Conservation (phyloP, 768 basidiomycete species). For the Rhizopogon vinicolor region DNA sequence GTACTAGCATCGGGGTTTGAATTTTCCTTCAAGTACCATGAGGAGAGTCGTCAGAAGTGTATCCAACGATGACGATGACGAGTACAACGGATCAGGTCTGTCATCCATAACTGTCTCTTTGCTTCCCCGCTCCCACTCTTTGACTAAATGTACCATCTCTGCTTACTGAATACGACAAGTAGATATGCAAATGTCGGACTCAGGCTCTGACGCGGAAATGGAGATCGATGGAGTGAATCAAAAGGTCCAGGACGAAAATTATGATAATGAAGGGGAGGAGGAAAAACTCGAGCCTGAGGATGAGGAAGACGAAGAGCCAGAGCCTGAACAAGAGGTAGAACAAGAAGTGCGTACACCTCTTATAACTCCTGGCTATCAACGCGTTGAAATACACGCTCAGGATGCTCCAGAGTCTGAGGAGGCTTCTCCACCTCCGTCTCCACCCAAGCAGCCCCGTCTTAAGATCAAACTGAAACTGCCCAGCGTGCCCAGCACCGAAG, state of each 20-base stretch:
- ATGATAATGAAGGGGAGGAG: constrained; percentile 16
- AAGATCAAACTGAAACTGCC: constrained; percentile 63
- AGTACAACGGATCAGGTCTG: neutral
- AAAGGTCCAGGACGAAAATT: constrained; percentile 10
- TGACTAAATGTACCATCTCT: neutral
- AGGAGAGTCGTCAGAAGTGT: constrained; percentile 3
- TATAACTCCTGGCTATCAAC: constrained; percentile 11
- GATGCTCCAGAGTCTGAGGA: constrained; percentile 31
- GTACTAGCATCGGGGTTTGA: constrained; percentile 17
- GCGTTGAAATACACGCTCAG: constrained; percentile 16
- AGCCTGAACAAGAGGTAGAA: constrained; percentile 28
- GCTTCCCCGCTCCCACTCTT: constrained; percentile 4
- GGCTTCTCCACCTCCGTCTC: constrained; percentile 26
- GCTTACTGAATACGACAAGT: neutral
- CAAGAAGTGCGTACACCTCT: constrained; percentile 6
- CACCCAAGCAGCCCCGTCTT: constrained; percentile 37
- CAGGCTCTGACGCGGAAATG: constrained; percentile 32
- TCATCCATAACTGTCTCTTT: neutral
- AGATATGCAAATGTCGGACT: constrained; percentile 22
- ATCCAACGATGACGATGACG: constrained; percentile 10
- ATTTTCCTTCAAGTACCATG: constrained; percentile 5
- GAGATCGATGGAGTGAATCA: constrained; percentile 33
- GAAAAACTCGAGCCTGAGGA: constrained; percentile 25
- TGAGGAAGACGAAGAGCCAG: constrained; percentile 34
- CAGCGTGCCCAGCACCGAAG: constrained; percentile 28